Percentiles rank a stretch among this genome's conserved stretches.
Evolutionary conservation across 805 yeast genomes (phyloP).

Genomic region (Scheffersomyces spartinae): DNA sequence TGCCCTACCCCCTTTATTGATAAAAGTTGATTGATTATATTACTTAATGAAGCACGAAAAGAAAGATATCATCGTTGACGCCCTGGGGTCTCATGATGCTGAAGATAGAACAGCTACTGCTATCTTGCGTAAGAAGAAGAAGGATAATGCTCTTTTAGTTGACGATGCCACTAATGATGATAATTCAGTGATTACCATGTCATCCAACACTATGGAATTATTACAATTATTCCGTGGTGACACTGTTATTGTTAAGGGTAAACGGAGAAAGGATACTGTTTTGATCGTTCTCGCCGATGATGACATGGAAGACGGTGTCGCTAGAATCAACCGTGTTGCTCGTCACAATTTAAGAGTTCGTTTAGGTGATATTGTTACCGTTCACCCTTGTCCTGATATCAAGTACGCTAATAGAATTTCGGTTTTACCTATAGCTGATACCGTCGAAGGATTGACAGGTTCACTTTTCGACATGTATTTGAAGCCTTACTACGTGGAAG

Average conservation of each 20-base stretch:
- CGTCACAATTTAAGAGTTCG: constrained; percentile 91
- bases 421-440: constrained; percentile 93
- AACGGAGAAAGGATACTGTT: constrained; percentile 95
- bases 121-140: constrained; percentile 92
- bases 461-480: constrained; percentile 90
- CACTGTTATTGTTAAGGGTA: constrained; percentile 93
- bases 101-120: constrained; percentile 90
- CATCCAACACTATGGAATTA: constrained; percentile 89
- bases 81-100: constrained; percentile 50
- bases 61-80: no score
- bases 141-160: constrained; percentile 86
- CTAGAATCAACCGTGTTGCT: constrained; percentile 89
- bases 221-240: constrained; percentile 95
- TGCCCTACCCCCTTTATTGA: no score
- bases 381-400: constrained; percentile 96
- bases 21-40: constrained; percentile 2
- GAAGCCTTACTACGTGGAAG: constrained; percentile 97
- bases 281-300: constrained; percentile 93
- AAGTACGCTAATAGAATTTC: constrained; percentile 93
- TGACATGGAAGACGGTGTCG: constrained; percentile 91
- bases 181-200: constrained; percentile 91
- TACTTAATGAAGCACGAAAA: constrained; percentile 17
- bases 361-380: constrained; percentile 82
- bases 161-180: constrained; percentile 98
- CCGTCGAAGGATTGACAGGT: constrained; percentile 96